phyloP scores from a whole-genome alignment of 495 filamentous ascomycete species.

The Pseudoneurospora amorphoporcata region DNA sequence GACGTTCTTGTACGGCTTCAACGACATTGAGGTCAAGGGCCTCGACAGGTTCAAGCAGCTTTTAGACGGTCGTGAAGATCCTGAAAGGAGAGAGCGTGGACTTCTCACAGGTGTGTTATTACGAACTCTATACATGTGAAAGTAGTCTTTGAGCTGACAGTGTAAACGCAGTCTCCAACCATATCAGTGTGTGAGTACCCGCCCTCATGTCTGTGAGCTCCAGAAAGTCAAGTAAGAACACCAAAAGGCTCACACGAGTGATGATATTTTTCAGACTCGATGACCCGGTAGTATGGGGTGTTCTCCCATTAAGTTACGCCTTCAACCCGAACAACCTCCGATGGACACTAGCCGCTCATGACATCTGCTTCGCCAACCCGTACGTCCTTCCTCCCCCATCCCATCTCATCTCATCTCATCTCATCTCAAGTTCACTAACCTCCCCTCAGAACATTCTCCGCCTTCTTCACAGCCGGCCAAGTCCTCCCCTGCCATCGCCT shows the following conservation, averaged over 20 bases:
- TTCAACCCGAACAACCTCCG: conserved; percentile 64
- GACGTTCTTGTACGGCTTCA: conserved; percentile 38
- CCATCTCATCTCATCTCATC: background rate
- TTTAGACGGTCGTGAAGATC: conserved; percentile 60
- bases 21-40: conserved; percentile 54
- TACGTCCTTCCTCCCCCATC: conserved; percentile 18
- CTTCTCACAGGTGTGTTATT: conserved; percentile 65
- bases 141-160: conserved; percentile 1
- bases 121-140: background rate
- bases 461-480: conserved; percentile 80
- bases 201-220: conserved; percentile 8
- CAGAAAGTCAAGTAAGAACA: background rate
- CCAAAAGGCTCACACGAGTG: background rate
- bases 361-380: conserved; percentile 79
- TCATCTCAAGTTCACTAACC: background rate
- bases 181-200: conserved; percentile 81
- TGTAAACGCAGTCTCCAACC: conserved; percentile 67
- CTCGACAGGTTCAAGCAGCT: conserved; percentile 65
- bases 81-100: conserved; percentile 58
- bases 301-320: conserved; percentile 61
- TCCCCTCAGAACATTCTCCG: conserved; percentile 36
- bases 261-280: conserved; percentile 53
- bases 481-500: conserved; percentile 78
- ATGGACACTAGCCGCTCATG: conserved; percentile 83
- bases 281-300: conserved; percentile 88